A percentile compares a stretch with the other conserved stretches of the same genome.
Conservation (phyloP, 1,139 yeast species). For the Candida tetrigidarum region DNA sequence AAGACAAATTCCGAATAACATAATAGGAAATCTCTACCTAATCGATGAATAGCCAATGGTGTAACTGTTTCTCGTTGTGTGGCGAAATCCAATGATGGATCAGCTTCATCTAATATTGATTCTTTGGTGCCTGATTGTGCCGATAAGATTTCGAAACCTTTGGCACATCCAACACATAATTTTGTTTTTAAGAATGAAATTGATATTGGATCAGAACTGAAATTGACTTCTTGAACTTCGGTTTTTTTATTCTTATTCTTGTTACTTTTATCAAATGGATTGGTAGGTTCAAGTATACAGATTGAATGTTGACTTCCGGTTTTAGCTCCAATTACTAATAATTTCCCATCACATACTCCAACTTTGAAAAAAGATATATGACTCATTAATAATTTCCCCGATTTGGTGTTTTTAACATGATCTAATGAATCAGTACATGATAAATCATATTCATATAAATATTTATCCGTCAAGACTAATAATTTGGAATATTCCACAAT, state of each 20-base stretch:
- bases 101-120: constrained; percentile 90
- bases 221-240: constrained; percentile 75
- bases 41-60: constrained; percentile 89
- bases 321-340: constrained; percentile 89
- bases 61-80: constrained; percentile 77
- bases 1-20: constrained; percentile 93
- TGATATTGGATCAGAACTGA: constrained; percentile 89
- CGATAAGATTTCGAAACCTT: constrained; percentile 93
- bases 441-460: constrained; percentile 81
- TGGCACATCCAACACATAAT: constrained; percentile 93
- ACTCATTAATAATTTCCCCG: constrained; percentile 77
- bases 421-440: constrained; percentile 69
- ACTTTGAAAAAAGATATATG: constrained; percentile 91
- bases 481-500: constrained; percentile 89
- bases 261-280: constrained; percentile 59
- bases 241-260: constrained; percentile 66
- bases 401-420: constrained; percentile 67
- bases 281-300: constrained; percentile 81
- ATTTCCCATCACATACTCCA: constrained; percentile 89
- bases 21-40: constrained; percentile 84
- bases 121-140: constrained; percentile 79
- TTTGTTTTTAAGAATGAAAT: constrained; percentile 88
- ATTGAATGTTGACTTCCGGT: constrained; percentile 76
- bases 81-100: constrained; percentile 96
- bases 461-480: constrained; percentile 81